Evolutionary conservation across 2,329 filamentous ascomycete species (phyloP).

Genomic region (Diaporthe caulivora): DNA sequence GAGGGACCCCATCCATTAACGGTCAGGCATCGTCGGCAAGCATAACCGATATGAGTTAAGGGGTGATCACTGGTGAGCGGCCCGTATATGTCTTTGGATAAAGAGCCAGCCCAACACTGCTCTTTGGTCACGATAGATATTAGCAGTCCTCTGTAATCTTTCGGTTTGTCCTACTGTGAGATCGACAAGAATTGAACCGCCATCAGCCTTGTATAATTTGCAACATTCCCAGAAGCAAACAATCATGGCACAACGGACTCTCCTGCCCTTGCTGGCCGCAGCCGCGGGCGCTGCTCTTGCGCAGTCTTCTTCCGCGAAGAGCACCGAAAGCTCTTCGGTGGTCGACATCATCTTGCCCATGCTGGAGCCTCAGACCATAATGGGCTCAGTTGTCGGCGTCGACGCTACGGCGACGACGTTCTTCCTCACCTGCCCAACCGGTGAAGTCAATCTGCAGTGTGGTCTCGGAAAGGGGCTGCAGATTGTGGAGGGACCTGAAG

Average conservation of each 20-base stretch:
- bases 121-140: not conserved
- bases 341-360: conserved; percentile 41
- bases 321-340: conserved; percentile 33
- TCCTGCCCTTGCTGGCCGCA: conserved; percentile 30
- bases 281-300: conserved; percentile 20
- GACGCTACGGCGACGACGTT: conserved; percentile 43
- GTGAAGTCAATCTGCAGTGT: conserved; percentile 39
- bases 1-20: conserved; percentile 26
- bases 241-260: conserved; percentile 9
- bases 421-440: conserved; percentile 42
- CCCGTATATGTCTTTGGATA: not conserved
- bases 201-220: not conserved
- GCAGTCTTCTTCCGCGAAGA: conserved; percentile 7
- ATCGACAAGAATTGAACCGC: not conserved
- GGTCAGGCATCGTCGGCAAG: conserved; percentile 12
- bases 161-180: not conserved
- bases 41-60: conserved; percentile 25
- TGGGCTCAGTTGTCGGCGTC: conserved; percentile 45
- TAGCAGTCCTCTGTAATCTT: not conserved
- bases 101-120: not conserved
- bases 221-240: not conserved
- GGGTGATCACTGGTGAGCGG: conserved; percentile 2
- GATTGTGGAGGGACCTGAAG: conserved; percentile 43
- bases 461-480: conserved; percentile 40
- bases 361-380: conserved; percentile 39